Evolutionary conservation across 1,284 basidiomycete genomes (phyloP).

Genomic region (Sphaerobolus stellatus): DNA sequence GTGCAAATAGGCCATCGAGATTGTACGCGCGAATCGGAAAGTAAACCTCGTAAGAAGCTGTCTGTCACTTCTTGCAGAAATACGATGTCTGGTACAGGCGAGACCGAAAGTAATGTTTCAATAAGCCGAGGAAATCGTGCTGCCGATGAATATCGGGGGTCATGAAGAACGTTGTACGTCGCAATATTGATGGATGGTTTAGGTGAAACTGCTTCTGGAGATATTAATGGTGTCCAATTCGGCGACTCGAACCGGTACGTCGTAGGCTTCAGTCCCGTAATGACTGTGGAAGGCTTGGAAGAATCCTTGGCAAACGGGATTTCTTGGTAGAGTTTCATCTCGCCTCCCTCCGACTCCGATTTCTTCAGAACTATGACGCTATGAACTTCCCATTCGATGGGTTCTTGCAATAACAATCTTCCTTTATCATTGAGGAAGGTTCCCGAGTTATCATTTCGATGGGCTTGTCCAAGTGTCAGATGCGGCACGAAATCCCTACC

Average conservation of each 20-base stretch:
- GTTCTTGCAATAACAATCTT: conserved; percentile 12
- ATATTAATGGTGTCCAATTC: conserved; percentile 8
- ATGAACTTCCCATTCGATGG: conserved; percentile 16
- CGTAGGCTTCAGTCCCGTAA: background rate
- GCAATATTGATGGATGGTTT: conserved; percentile 12
- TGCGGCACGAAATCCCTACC: conserved; percentile 20
- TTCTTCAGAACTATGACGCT: conserved; percentile 20
- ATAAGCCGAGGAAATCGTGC: conserved; percentile 14
- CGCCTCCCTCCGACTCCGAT: conserved; percentile 19
- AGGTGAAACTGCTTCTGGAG: background rate
- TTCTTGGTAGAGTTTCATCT: conserved; percentile 20
- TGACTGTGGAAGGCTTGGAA: background rate
- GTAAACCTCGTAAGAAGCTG: conserved; percentile 12
- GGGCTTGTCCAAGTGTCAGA: conserved; percentile 22
- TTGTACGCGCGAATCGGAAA: conserved; percentile 4
- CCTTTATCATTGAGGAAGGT: conserved; percentile 17
- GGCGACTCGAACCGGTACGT: conserved; percentile 7
- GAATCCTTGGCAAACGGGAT: conserved; percentile 7
- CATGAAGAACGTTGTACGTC: conserved; percentile 22
- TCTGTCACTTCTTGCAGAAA: conserved; percentile 24
- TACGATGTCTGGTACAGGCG: conserved; percentile 17
- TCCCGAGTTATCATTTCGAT: conserved; percentile 8
- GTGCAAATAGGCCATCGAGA: conserved; percentile 15
- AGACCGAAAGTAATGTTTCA: conserved; percentile 10
- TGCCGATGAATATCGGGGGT: conserved; percentile 12